Conservation (phyloP, 1,139 yeast genomes). For the Blastobotrys petasosporus region DNA sequence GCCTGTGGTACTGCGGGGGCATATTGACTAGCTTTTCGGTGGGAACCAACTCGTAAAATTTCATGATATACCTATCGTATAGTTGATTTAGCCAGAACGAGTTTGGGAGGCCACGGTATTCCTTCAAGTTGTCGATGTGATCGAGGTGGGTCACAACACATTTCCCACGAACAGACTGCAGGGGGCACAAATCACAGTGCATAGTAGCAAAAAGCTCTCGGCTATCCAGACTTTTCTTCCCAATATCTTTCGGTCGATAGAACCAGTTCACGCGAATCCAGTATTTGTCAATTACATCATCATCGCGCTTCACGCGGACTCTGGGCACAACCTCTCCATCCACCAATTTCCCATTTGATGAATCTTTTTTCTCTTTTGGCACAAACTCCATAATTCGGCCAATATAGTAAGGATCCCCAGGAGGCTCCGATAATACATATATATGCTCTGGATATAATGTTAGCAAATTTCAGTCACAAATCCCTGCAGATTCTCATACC, state of each 20-base stretch:
- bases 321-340: not conserved
- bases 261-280: constrained; percentile 82
- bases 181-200: constrained; percentile 81
- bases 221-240: constrained; percentile 61
- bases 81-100: constrained; percentile 80
- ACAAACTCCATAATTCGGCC: constrained; percentile 81
- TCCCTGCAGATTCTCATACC: constrained; percentile 29
- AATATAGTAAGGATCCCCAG: constrained; percentile 90
- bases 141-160: constrained; percentile 63
- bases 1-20: constrained; percentile 56
- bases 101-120: constrained; percentile 54
- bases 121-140: constrained; percentile 56
- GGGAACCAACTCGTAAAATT: constrained; percentile 72
- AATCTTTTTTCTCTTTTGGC: constrained; percentile 5
- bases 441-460: constrained; percentile 47
- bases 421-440: constrained; percentile 86
- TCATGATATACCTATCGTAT: constrained; percentile 80
- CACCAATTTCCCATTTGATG: constrained; percentile 8
- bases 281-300: constrained; percentile 36
- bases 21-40: constrained; percentile 50
- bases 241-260: constrained; percentile 82
- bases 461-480: too few relatives aligned
- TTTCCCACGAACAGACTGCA: constrained; percentile 68
- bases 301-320: not conserved
- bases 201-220: constrained; percentile 76